Evolutionary conservation across 139 green algal species (phyloP).

Genomic region (Trebouxia sp.): DNA sequence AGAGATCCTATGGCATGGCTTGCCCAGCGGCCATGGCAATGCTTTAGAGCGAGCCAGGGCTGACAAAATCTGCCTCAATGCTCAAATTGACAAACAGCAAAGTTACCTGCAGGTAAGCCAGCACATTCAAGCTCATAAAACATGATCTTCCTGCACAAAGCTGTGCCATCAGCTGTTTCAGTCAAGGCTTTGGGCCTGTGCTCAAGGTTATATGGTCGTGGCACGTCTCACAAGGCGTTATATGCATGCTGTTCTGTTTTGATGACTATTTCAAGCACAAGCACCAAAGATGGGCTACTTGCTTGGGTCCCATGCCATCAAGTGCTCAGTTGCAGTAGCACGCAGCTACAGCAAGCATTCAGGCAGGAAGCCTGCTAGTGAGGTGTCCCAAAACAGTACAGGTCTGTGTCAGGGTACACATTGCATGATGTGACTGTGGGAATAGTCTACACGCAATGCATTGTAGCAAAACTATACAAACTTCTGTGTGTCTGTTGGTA

Average conservation of each 20-base stretch:
- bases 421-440: too few species aligned
- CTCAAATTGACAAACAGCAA: constrained; percentile 32
- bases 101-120: constrained; percentile 47
- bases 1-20: constrained; percentile 78
- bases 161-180: not conserved
- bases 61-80: constrained; percentile 41
- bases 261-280: not conserved
- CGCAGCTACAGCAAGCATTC: too few species aligned
- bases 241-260: not conserved
- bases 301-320: too few species aligned
- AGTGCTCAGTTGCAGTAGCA: too few species aligned
- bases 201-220: not conserved
- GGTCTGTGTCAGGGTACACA: too few species aligned
- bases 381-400: too few species aligned
- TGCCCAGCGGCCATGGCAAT: constrained; percentile 46
- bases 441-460: too few species aligned
- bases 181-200: not conserved
- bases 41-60: constrained; percentile 38
- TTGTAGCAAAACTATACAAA: too few species aligned
- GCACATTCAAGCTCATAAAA: too few species aligned
- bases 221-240: not conserved
- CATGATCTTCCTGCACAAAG: not conserved
- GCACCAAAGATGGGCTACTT: not conserved
- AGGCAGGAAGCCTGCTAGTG: too few species aligned
- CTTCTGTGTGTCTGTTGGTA: too few species aligned